phyloP scores from a whole-genome alignment of 139 green algal genomes.

The Chlorella sp. region DNA sequence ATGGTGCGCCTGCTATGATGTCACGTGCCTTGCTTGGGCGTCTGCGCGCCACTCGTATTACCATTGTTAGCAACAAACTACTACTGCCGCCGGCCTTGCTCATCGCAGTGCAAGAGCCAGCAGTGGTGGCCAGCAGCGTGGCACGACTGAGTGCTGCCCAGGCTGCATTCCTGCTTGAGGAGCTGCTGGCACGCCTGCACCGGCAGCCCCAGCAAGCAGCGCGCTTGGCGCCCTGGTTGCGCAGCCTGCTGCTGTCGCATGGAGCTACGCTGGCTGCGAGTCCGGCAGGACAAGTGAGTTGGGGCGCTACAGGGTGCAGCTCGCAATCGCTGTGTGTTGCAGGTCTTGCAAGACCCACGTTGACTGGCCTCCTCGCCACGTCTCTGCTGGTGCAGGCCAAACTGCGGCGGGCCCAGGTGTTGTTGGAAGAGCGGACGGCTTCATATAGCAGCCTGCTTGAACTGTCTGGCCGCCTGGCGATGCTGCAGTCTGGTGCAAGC shows the following conservation, averaged over 20 bases:
- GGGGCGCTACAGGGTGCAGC: not conserved
- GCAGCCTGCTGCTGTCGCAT: conserved; percentile 1
- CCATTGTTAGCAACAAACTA: not conserved
- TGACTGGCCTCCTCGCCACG: not conserved
- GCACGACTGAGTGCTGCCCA: not conserved
- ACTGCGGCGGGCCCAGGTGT: not conserved
- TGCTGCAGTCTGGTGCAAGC: not conserved
- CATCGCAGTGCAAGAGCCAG: not conserved
- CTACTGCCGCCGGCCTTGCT: not conserved
- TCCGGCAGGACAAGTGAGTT: not conserved
- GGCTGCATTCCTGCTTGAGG: not conserved
- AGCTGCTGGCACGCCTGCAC: not conserved
- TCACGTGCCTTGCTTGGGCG: not conserved
- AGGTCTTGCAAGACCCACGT: not conserved
- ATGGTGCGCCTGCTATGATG: not conserved
- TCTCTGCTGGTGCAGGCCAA: not conserved
- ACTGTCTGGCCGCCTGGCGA: not conserved
- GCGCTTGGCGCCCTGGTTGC: not conserved
- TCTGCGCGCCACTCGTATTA: not conserved
- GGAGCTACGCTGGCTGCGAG: not conserved
- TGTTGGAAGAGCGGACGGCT: not conserved
- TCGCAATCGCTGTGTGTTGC: not conserved
- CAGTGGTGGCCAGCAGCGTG: not conserved
- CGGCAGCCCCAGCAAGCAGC: conserved; percentile 1
- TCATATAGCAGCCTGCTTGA: not conserved